Base-by-base conservation (phyloP, 306 rosid genomes). In the Crataegus laevigata region DNA sequence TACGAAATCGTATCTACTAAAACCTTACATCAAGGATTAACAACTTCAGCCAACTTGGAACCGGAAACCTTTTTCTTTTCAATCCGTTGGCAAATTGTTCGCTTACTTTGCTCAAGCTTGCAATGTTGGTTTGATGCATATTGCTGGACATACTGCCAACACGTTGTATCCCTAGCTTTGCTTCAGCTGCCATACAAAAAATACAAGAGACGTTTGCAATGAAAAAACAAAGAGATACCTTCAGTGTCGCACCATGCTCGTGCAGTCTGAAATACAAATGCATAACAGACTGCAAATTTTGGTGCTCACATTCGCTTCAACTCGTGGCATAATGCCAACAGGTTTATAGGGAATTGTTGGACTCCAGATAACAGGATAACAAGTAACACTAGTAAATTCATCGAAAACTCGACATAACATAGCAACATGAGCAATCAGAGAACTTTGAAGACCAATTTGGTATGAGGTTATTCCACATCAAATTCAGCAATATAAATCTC, bases 191-290 rank as follows among this genome's bases (percentile, higher is more conserved):
- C 55, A 64, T 29, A 29, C 13, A 28, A 65, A 45, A 70, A 52
- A 47, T 42, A 45, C 77, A 22, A 9, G 30, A 24, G 61, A 71
- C 76, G 36, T 69, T 32, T 47, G 63, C 69, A 17, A 66, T 75
- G 40, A 50, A 47, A 52, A 69, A 45, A 66, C 66, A 73, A 70
- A 65, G 78, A 69, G 68, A 70, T 25, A 24, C 13, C 66, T 60
- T 38, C 21, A 60, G 52, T 78, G 45, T 80, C 4, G 85, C 87
- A 84, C 80, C 79, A 80, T 80, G 80, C 87, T 74, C 85, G 87
- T 84, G 71, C 66, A 78, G 80, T 59, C 85, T 71, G 87, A 68
- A 72, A 75, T 54, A 78, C 58, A 58, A 19, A 60, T 40, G 24
- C 72, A 57, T 72, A 1, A 57, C 78, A 78, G 81, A 78, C 81